A percentile compares a stretch with the other conserved stretches of the same genome.
phyloP scores from a whole-genome alignment of 257 asterid genomes.

The Nicotiana sylvestris region DNA sequence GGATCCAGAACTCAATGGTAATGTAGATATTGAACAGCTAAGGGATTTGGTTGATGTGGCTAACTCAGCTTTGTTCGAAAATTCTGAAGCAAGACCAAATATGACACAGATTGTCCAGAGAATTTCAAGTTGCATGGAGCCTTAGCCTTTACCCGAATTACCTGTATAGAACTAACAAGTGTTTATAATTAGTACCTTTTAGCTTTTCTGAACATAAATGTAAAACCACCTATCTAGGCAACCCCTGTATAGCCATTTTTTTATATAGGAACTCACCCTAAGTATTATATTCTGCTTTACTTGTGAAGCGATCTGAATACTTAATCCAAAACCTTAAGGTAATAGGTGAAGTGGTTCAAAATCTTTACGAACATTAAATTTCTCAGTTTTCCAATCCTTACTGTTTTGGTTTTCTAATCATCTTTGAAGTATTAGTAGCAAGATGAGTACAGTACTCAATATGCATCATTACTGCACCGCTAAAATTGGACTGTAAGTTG shows the following conservation, averaged over 20 bases:
- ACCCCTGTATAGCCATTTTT: not conserved
- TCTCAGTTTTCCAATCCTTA: not conserved
- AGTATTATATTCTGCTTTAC: not conserved
- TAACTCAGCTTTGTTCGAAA: constrained; percentile 43
- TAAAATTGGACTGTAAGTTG: not conserved
- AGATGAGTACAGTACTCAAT: not conserved
- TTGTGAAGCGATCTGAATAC: not conserved
- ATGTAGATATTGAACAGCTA: constrained; percentile 43
- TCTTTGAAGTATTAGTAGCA: not conserved
- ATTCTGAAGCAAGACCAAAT: constrained; percentile 54
- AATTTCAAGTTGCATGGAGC: constrained; percentile 41
- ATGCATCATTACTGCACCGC: not conserved
- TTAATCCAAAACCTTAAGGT: not conserved
- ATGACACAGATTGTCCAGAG: constrained; percentile 52
- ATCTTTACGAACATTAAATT: not conserved
- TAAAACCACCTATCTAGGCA: not conserved
- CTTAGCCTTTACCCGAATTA: constrained; percentile 27
- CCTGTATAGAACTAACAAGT: constrained; percentile 14
- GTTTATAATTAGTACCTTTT: not conserved
- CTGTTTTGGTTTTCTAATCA: not conserved
- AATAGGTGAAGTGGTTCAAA: not conserved
- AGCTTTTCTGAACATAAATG: not conserved
- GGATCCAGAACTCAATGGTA: constrained; percentile 49
- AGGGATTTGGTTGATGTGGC: constrained; percentile 44
- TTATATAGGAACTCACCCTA: not conserved